Evolutionary conservation across 441 rosid species (phyloP).

Genomic region (Adansonia rubrostipa): DNA sequence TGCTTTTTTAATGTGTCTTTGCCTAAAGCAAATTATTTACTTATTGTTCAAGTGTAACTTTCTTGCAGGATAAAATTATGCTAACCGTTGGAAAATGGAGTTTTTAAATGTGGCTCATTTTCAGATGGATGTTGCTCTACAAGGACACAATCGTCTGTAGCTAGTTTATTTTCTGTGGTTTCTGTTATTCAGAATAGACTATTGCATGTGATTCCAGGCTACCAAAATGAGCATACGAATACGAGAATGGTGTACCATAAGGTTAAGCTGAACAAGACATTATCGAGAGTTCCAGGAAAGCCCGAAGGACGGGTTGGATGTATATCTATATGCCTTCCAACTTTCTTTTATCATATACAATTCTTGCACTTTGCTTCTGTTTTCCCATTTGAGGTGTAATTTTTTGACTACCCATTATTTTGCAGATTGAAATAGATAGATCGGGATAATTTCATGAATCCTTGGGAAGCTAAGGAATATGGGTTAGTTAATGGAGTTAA

Average conservation of each 20-base stretch:
- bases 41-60: not conserved
- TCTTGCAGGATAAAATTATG: not conserved
- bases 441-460: conserved; percentile 79
- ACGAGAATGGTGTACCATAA: conserved; percentile 80
- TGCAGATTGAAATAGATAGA: conserved; percentile 74
- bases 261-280: conserved; percentile 73
- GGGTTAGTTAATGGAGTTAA: conserved; percentile 79
- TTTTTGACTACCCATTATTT: not conserved
- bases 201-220: conserved; percentile 54
- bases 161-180: not conserved
- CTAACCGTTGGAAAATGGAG: not conserved
- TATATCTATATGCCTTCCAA: not conserved
- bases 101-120: not conserved
- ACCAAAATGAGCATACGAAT: conserved; percentile 71
- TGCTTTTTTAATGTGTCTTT: not conserved
- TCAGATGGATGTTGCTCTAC: not conserved
- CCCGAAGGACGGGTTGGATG: conserved; percentile 59
- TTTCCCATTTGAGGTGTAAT: not conserved
- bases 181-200: conserved; percentile 9
- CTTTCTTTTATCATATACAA: conserved; percentile 14
- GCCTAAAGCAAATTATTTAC: not conserved
- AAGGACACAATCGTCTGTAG: not conserved
- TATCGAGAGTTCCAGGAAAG: conserved; percentile 76
- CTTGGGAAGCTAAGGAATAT: conserved; percentile 89
- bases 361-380: conserved; percentile 8